phyloP scores from a whole-genome alignment of 345 rosid genomes.

The Hibiscus trionum region DNA sequence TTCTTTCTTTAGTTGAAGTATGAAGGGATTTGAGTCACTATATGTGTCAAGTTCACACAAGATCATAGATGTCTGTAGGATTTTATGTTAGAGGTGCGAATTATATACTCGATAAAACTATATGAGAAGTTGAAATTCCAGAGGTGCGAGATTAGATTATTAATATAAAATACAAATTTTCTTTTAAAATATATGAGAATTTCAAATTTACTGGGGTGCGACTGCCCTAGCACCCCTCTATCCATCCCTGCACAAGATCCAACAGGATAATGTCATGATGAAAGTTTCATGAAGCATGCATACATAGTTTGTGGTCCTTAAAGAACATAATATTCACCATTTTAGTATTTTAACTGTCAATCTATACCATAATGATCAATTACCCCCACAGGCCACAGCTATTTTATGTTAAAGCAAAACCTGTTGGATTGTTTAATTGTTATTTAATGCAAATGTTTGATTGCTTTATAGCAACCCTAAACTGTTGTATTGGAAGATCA shows the following conservation, averaged over 20 bases:
- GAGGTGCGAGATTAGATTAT: no score
- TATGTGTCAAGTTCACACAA: slow-evolving; percentile 13
- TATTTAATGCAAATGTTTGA: background rate
- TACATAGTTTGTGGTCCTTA: slow-evolving; percentile 17
- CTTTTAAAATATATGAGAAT: no score
- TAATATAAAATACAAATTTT: no score
- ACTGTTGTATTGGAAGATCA: background rate
- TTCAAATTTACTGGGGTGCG: no score
- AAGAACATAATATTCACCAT: background rate
- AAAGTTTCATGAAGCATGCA: slow-evolving; percentile 15
- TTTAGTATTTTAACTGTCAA: background rate
- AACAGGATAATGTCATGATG: slow-evolving; percentile 23
- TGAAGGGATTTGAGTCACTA: background rate
- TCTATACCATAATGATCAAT: background rate
- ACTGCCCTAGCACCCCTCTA: no score
- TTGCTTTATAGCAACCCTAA: background rate
- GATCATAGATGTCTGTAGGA: no score
- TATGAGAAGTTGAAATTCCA: no score
- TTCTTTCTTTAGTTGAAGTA: background rate
- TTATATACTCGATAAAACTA: no score
- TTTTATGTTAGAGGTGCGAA: no score
- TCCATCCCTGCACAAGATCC: slow-evolving; percentile 10
- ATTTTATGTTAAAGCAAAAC: background rate
- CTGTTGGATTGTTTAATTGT: background rate
- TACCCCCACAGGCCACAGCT: background rate